Percentiles rank a stretch among this genome's conserved stretches.
These are phyloP conservation scores for Nicotiana obtusifolia DNA, from an alignment of 257 asterid species.

Conservation along the genomic window DNA sequence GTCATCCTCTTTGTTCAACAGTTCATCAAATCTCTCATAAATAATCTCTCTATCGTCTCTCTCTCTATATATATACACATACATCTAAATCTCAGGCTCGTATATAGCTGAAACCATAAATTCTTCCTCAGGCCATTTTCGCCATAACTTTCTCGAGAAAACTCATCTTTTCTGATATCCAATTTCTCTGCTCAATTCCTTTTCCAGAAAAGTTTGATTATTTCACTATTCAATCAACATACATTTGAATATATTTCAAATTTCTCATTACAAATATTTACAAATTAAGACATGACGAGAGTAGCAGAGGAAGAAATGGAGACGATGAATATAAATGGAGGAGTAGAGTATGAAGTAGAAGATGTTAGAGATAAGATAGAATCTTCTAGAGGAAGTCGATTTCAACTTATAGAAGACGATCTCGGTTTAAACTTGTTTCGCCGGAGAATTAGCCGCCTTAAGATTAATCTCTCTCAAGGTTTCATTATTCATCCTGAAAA, in stretches of 20 bases:
- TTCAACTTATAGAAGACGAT: slow-evolving; percentile 6
- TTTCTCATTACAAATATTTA: background rate
- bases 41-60: background rate
- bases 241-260: background rate
- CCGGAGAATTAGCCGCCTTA: slow-evolving; percentile 6
- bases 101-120: background rate
- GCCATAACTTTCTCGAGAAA: background rate
- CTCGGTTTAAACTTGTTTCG: background rate
- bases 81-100: background rate
- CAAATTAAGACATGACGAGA: background rate
- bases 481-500: slow-evolving; percentile 17
- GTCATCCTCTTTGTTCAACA: background rate
- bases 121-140: background rate
- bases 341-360: slow-evolving; percentile 11
- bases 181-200: background rate
- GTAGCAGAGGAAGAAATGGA: background rate
- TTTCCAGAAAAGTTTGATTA: background rate
- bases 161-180: background rate
- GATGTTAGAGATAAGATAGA: slow-evolving; percentile 12
- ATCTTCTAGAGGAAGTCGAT: slow-evolving; percentile 31
- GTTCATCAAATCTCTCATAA: background rate
- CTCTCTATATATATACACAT: background rate
- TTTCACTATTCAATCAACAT: background rate
- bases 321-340: background rate
- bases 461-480: slow-evolving; percentile 4